phyloP scores from a whole-genome alignment of 169 alveolate species.

The Blepharisma undulans region DNA sequence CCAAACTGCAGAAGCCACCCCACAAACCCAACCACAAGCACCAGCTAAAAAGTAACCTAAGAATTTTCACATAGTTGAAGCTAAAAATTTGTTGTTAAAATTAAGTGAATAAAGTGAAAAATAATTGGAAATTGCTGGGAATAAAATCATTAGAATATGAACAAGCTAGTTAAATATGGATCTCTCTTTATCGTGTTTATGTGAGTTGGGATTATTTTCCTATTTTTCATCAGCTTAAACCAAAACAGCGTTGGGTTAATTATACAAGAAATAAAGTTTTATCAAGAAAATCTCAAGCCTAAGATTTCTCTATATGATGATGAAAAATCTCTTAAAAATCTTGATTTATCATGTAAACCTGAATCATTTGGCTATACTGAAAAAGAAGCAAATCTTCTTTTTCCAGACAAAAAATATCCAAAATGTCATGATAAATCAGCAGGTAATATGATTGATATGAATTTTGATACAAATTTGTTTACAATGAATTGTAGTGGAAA shows the following conservation, averaged over 20 bases:
- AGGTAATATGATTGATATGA: background rate
- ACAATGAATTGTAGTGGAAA: conserved; percentile 5
- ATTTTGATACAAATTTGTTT: background rate
- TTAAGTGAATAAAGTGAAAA: background rate
- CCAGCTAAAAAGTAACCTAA: background rate
- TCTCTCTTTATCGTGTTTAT: background rate
- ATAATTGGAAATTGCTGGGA: background rate
- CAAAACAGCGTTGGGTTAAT: background rate
- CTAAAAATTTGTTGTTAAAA: background rate
- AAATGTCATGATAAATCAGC: background rate
- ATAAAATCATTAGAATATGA: background rate
- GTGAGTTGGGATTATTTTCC: background rate
- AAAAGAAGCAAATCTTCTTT: background rate
- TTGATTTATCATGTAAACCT: conserved; percentile 21
- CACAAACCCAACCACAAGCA: background rate
- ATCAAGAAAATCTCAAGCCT: background rate
- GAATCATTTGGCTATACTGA: conserved; percentile 22
- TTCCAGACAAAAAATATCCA: background rate
- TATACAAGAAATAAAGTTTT: background rate
- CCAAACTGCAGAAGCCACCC: background rate
- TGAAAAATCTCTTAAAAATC: background rate
- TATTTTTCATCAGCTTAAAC: background rate
- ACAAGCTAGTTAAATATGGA: background rate
- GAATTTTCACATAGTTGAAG: background rate
- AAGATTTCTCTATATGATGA: background rate